Evolutionary conservation across 305 asterid species (phyloP).

Genomic region (Petunia hybrid): DNA sequence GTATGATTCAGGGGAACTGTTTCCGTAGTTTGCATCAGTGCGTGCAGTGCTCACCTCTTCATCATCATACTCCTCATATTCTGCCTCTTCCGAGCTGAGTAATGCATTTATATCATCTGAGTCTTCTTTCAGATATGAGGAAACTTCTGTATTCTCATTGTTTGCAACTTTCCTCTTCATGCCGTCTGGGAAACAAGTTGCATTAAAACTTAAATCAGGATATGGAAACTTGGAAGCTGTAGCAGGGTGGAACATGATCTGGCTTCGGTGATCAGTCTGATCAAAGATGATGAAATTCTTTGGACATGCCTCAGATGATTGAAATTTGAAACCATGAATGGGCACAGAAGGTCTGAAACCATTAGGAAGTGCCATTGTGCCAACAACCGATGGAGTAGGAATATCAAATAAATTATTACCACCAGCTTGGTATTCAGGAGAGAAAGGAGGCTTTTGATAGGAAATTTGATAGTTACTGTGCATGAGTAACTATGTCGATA

Average conservation of each 20-base stretch:
- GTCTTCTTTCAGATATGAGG: constrained; percentile 64
- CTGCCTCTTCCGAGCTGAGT: constrained; percentile 64
- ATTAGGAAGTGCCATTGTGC: constrained; percentile 45
- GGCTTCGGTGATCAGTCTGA: constrained; percentile 58
- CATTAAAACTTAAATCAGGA: constrained; percentile 46
- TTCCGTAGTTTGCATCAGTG: constrained; percentile 48
- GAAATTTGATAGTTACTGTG: constrained; percentile 54
- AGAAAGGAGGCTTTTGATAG: constrained; percentile 47
- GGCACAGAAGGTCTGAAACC: constrained; percentile 47
- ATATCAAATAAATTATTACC: constrained; percentile 47
- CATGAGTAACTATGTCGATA: constrained; percentile 47
- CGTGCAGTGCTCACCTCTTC: constrained; percentile 82
- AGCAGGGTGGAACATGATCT: constrained; percentile 76
- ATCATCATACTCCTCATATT: constrained; percentile 55
- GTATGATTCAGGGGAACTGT: constrained; percentile 73
- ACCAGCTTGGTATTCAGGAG: constrained; percentile 55
- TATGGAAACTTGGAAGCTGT: constrained; percentile 51
- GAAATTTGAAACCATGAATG: constrained; percentile 53
- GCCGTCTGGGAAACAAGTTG: constrained; percentile 41
- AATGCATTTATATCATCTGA: constrained; percentile 79
- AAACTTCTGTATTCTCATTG: constrained; percentile 42
- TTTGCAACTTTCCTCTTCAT: constrained; percentile 32
- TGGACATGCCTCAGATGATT: constrained; percentile 68
- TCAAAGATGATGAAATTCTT: constrained; percentile 77
- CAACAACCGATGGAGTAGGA: constrained; percentile 47